Percentiles rank a stretch among this genome's conserved stretches.
phyloP scores from a whole-genome alignment of 2,329 filamentous ascomycete species.

The Fusarium udum region DNA sequence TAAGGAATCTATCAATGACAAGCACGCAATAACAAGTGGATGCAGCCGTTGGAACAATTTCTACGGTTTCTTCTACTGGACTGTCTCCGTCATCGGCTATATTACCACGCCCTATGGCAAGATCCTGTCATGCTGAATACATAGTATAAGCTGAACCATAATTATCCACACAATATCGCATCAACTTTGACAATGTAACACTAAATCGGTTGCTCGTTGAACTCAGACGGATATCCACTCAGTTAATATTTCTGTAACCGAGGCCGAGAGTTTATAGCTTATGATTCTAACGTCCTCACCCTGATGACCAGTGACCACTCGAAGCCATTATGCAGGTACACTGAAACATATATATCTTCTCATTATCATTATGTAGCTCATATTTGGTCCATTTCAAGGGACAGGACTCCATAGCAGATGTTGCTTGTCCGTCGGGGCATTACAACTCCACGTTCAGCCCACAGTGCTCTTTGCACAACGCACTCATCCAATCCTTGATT shows the following conservation, averaged over 20 bases:
- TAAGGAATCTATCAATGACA: slow-evolving; percentile 5
- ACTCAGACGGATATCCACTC: background rate
- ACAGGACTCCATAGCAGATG: slow-evolving; percentile 12
- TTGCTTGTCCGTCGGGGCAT: slow-evolving; percentile 1
- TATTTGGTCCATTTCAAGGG: slow-evolving; percentile 24
- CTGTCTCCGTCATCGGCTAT: slow-evolving; percentile 34
- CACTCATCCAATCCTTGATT: slow-evolving; percentile 21
- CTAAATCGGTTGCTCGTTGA: background rate
- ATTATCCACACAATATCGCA: background rate
- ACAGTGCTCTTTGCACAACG: slow-evolving; percentile 1
- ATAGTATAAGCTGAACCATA: background rate
- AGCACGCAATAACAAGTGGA: slow-evolving; percentile 34
- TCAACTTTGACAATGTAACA: background rate
- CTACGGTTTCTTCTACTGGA: background rate
- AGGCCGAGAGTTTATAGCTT: background rate
- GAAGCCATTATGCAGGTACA: background rate
- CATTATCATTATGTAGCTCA: slow-evolving; percentile 42
- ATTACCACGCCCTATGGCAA: background rate
- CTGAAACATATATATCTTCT: slow-evolving; percentile 31
- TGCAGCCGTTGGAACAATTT: background rate
- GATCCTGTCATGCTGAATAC: background rate
- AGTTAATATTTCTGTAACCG: background rate
- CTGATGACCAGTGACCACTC: background rate
- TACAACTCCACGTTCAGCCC: background rate
- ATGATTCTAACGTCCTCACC: background rate